These are phyloP conservation scores for Starmera quercuum DNA, from an alignment of 805 yeast genomes.

Conservation along the genomic window DNA sequence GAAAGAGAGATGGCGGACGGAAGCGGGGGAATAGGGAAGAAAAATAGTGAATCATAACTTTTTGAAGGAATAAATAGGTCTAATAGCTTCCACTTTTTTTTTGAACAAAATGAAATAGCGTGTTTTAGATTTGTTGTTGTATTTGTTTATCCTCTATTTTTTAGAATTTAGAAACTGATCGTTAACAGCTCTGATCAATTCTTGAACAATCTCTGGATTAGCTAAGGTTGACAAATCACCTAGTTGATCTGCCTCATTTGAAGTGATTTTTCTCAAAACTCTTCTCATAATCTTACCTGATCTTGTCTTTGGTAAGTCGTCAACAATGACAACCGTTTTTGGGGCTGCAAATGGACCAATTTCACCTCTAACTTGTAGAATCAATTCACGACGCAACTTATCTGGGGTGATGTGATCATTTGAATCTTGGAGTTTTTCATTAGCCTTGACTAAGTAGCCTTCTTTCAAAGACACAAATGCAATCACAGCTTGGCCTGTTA, in stretches of 20 bases:
- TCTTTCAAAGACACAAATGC: constrained; percentile 73
- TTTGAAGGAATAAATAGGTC: too few relatives aligned
- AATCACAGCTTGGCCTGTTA: constrained; percentile 83
- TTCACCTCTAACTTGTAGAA: constrained; percentile 66
- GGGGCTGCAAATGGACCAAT: constrained; percentile 88
- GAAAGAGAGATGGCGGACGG: too few relatives aligned
- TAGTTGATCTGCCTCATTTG: constrained; percentile 71
- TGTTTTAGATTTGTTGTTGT: neutral
- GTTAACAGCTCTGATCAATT: constrained; percentile 48
- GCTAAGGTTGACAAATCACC: constrained; percentile 76
- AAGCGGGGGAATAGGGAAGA: too few relatives aligned
- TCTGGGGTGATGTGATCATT: constrained; percentile 2
- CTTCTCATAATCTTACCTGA: constrained; percentile 87
- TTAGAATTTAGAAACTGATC: constrained; percentile 2
- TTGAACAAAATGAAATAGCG: too few relatives aligned
- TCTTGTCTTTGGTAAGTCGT: constrained; percentile 79
- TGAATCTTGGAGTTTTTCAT: constrained; percentile 19
- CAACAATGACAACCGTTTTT: constrained; percentile 61
- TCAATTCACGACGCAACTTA: constrained; percentile 30
- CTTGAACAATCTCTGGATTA: constrained; percentile 66
- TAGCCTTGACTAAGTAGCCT: constrained; percentile 25
- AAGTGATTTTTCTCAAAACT: constrained; percentile 67
- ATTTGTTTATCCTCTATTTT: constrained; percentile 1
- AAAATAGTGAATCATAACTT: too few relatives aligned
- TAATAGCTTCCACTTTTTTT: too few relatives aligned